Evolutionary conservation across 2,329 filamentous ascomycete species (phyloP), one percentile per base, ranked within the genome.

Genomic region (Helotiales sp.): DNA sequence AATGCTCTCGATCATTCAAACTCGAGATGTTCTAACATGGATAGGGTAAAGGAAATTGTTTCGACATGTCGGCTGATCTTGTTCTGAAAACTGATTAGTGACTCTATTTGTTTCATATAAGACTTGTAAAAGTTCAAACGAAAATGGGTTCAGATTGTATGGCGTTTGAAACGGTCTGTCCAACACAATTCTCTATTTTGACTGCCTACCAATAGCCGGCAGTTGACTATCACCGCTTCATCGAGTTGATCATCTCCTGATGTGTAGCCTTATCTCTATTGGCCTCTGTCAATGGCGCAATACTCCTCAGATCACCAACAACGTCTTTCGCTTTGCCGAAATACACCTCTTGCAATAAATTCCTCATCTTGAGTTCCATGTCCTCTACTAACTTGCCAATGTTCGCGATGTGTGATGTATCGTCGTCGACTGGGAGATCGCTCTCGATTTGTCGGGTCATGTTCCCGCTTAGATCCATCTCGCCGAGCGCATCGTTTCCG

Each of bases 361-460:
- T 99, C 65, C 95, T 86, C 95, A 99, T 98, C 82, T 97, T 96
- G 73, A 97, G 85, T 79, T 99, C 95, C 95, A 99, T 98, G 75
- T 99, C 95, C 80, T 99, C 95, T 52, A 99, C 93, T 71, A 99
- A 81, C 63, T 88, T 83, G 57, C 95, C 95, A 60, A 98, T 91
- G 75, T 99, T 99, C 68, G 90, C 90, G 68, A 99, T 95, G 79
- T 99, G 95, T 74, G 89, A 91, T 66, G 89, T 88, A 75, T 98
- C 93, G 69, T 88, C 89, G 67, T 96, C 91, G 34, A 97, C 90
- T 8, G 90, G 85, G 72, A 96, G 80, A 75, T 98, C 93, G 70
- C 90, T 86, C 79, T 99, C 93, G 52, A 97, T 86, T 80, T 99
- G 95, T 61, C 95, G 86, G 58, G 95, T 98, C 92, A 99, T 95